Percentiles rank a stretch among this genome's conserved stretches.
These are phyloP conservation scores for Brachypodium distachyon DNA, from an alignment of 202 grass and related monocot genomes.

Conservation along the genomic window DNA sequence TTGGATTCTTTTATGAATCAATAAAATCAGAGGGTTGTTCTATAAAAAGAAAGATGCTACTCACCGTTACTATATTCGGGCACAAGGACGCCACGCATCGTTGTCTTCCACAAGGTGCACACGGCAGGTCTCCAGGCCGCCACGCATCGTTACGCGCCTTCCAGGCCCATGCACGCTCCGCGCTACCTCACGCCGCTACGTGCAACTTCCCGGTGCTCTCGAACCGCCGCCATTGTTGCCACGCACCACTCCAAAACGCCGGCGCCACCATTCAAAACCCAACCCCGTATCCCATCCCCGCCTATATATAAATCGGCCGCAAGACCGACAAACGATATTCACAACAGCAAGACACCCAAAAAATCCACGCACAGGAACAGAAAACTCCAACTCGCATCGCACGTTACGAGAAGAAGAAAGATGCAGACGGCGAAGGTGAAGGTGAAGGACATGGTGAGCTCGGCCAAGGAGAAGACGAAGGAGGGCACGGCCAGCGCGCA, in stretches of 20 bases:
- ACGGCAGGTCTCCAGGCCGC: background rate
- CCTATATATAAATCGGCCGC: background rate
- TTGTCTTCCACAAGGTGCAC: too few species aligned
- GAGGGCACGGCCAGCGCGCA: slow-evolving; percentile 47
- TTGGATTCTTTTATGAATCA: too few species aligned
- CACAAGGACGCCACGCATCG: too few species aligned
- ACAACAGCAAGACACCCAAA: background rate
- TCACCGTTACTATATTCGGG: too few species aligned
- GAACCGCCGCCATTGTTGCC: slow-evolving; percentile 19
- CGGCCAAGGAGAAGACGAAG: slow-evolving; percentile 62
- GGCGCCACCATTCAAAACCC: background rate
- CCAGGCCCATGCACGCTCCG: background rate
- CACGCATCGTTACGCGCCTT: background rate
- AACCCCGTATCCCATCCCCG: background rate
- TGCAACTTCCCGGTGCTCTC: background rate
- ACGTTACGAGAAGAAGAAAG: background rate
- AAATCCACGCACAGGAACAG: background rate
- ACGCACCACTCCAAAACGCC: background rate
- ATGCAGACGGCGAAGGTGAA: slow-evolving; percentile 83
- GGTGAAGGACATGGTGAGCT: slow-evolving; percentile 64
- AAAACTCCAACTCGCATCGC: background rate
- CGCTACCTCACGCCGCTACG: slow-evolving; percentile 45
- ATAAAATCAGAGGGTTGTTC: too few species aligned
- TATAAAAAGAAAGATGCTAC: too few species aligned
- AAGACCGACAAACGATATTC: background rate